phyloP scores from a whole-genome alignment of 2,329 filamentous ascomycete species.

The Aspergillus fijiensis region DNA sequence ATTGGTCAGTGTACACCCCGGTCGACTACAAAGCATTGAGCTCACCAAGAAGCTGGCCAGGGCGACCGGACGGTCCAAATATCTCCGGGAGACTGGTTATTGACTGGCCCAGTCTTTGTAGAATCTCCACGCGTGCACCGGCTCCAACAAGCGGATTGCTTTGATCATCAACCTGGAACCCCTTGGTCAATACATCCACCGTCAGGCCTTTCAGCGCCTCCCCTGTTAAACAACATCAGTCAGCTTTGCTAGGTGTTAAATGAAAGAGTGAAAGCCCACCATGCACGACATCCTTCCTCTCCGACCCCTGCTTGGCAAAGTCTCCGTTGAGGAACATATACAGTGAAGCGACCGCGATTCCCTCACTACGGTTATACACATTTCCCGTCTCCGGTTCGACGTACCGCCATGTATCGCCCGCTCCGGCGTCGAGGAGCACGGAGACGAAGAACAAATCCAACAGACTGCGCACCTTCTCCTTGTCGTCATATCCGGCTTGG shows the following conservation, averaged over 20 bases:
- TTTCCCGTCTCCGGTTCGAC: conserved; percentile 37
- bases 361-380: conserved; percentile 48
- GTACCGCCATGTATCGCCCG: conserved; percentile 52
- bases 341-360: conserved; percentile 52
- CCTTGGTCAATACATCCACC: conserved; percentile 33
- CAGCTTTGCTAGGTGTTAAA: neutral
- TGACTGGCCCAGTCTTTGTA: conserved; percentile 47
- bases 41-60: conserved; percentile 52
- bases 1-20: neutral
- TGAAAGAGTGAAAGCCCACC: neutral
- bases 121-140: conserved; percentile 43
- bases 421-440: conserved; percentile 58
- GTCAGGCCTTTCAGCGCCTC: conserved; percentile 28
- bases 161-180: conserved; percentile 47
- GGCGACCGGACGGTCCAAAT: conserved; percentile 47
- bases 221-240: conserved; percentile 2
- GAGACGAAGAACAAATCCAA: conserved; percentile 64
- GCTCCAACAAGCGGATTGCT: conserved; percentile 50
- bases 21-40: neutral
- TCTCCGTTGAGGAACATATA: conserved; percentile 51
- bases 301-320: conserved; percentile 27
- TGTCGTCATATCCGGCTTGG: conserved; percentile 40
- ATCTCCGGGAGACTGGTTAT: conserved; percentile 39
- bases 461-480: conserved; percentile 54
- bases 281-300: conserved; percentile 14